A percentile compares a stretch with the other conserved stretches of the same genome.
Evolutionary conservation across 192 early-diverging fungal species (phyloP).

Genomic region (Coemansia sp.): DNA sequence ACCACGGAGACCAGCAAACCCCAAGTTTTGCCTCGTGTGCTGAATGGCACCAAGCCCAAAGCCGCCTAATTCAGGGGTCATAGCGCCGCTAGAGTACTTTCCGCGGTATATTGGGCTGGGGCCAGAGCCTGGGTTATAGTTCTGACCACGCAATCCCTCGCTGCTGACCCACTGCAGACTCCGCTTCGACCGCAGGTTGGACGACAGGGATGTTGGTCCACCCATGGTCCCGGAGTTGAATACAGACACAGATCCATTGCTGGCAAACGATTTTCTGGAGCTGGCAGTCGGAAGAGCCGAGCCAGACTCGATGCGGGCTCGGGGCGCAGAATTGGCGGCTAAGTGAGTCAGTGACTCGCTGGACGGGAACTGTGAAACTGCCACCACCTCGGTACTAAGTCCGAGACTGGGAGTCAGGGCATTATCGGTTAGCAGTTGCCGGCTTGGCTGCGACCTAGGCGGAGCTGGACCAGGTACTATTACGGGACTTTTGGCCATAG

Average conservation of each 20-base stretch:
- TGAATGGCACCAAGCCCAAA: conserved; percentile 13
- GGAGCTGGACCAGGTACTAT: conserved; percentile 1
- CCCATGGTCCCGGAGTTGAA: conserved; percentile 27
- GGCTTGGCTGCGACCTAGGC: conserved; percentile 14
- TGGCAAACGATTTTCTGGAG: conserved; percentile 27
- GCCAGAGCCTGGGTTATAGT: conserved; percentile 21
- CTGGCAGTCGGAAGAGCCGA: conserved; percentile 7
- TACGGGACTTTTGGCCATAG: conserved; percentile 25
- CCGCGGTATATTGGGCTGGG: conserved; percentile 44
- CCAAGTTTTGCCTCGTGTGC: conserved; percentile 36
- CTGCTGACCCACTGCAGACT: conserved; percentile 36
- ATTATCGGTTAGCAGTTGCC: not conserved
- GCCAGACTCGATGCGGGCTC: not conserved
- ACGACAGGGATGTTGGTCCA: conserved; percentile 31
- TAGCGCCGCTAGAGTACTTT: conserved; percentile 26
- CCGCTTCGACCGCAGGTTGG: conserved; percentile 42
- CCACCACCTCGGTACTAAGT: conserved; percentile 23
- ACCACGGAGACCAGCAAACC: conserved; percentile 51
- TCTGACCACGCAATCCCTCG: conserved; percentile 37
- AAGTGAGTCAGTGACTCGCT: not conserved
- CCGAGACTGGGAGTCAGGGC: not conserved
- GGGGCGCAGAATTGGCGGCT: not conserved
- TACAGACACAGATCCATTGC: conserved; percentile 21
- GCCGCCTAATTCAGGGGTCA: conserved; percentile 32
- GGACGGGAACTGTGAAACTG: conserved; percentile 37